A percentile compares a stretch with the other conserved stretches of the same genome.
Conservation (phyloP, 2,329 filamentous ascomycete species). For the Hymenoscyphus fraxineus region DNA sequence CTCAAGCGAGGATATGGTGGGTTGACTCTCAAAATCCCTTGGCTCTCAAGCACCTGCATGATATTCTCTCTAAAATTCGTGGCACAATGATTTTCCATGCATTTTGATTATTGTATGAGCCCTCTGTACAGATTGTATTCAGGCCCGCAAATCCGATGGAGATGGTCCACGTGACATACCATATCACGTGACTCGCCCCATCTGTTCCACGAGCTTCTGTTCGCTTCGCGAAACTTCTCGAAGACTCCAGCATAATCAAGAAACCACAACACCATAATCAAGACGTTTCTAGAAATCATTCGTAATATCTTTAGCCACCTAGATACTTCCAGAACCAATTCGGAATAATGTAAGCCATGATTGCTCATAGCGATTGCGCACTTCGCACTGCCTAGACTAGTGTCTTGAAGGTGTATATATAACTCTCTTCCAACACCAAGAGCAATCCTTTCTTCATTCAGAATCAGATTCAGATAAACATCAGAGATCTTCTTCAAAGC, state of each 20-base stretch:
- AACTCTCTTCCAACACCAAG: slow-evolving; percentile 10
- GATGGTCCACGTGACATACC: too few species aligned
- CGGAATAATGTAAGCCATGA: slow-evolving; percentile 12
- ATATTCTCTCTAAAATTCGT: too few species aligned
- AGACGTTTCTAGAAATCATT: slow-evolving; percentile 15
- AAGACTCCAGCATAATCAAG: slow-evolving; percentile 13
- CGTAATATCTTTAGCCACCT: slow-evolving; percentile 15
- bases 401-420: slow-evolving; percentile 21
- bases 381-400: slow-evolving; percentile 16
- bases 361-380: slow-evolving; percentile 22
- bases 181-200: background rate
- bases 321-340: slow-evolving; percentile 8
- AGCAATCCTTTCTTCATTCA: slow-evolving; percentile 26
- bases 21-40: too few species aligned
- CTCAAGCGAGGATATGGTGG: too few species aligned
- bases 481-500: slow-evolving; percentile 3
- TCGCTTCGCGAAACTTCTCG: slow-evolving; percentile 21
- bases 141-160: too few species aligned
- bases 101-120: background rate
- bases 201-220: slow-evolving; percentile 5
- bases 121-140: too few species aligned
- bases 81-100: too few species aligned
- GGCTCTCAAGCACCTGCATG: too few species aligned
- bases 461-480: slow-evolving; percentile 18
- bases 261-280: slow-evolving; percentile 1